phyloP scores from a whole-genome alignment of 169 alveolate species.

The Plasmodium adleri region DNA sequence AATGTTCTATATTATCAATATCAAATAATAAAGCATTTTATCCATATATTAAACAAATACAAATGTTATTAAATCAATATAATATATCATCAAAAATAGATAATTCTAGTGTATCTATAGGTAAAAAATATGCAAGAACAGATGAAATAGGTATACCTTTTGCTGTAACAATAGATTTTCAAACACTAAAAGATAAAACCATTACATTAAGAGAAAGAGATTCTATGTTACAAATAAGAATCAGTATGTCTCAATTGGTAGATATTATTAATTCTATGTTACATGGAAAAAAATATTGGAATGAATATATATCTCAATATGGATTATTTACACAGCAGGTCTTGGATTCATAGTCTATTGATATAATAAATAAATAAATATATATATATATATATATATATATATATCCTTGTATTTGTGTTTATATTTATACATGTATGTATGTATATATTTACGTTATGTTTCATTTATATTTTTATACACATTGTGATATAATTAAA shows the following conservation, averaged over 20 bases:
- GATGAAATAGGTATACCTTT: constrained; percentile 99
- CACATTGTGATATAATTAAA: too few species aligned
- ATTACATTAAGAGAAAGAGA: constrained; percentile 97
- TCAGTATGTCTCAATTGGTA: constrained; percentile 81
- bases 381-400: too few species aligned
- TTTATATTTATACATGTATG: too few species aligned
- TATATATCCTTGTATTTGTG: too few species aligned
- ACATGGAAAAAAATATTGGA: constrained; percentile 82
- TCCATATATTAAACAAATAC: constrained; percentile 82
- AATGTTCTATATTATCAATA: constrained; percentile 95
- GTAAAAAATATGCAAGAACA: constrained; percentile 97
- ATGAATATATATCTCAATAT: constrained; percentile 74
- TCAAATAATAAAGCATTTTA: constrained; percentile 90
- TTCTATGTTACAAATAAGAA: constrained; percentile 95
- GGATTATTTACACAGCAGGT: constrained; percentile 83
- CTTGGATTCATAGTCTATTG: background rate
- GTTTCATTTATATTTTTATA: too few species aligned
- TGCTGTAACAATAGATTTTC: constrained; percentile 97
- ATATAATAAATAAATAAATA: too few species aligned
- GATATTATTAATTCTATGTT: constrained; percentile 77
- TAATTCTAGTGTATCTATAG: constrained; percentile 94
- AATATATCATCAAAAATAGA: constrained; percentile 95
- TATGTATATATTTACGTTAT: too few species aligned
- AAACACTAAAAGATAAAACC: constrained; percentile 92
- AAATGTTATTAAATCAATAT: constrained; percentile 50